Evolutionary conservation across 116 monocot genomes (phyloP), one percentile per base, ranked within the genome.

Genomic region (Iris pallida): DNA sequence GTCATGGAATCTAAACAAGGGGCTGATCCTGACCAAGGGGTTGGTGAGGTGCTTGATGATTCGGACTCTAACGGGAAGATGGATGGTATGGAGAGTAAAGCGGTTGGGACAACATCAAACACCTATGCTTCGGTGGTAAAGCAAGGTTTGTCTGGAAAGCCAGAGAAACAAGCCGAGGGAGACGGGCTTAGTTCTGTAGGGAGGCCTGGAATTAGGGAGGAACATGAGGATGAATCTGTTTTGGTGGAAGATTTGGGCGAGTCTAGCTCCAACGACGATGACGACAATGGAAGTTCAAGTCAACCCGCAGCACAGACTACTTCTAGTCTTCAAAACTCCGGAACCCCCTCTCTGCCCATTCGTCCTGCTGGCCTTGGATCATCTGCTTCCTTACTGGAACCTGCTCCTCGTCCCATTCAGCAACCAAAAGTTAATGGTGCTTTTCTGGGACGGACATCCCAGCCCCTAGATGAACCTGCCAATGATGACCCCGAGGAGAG

Each of bases 341-440:
- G 53, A 40, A 52, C 57, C 13, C 73, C 85, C 7, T 65, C 75
- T 66, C 64, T 78, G 63, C 69, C 73, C 12, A 43, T 82, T 68
- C 85, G 16, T 73, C 95, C 95, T 53, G 83, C 91, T 42, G 95
- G 95, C 15, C 95, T 95, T 42, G 95, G 95, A 44, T 74, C 90
- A 1, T 87, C 91, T 48, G 80, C 78, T 40, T 79, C 88, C 11
- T 84, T 88, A 52, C 58, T 79, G 42, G 80, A 88, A 42, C 84
- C 84, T 51, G 55, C 83, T 57, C 6, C 74, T 30, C 79, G 80
- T 15, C 56, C 82, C 17, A 3, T 74, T 70, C 85, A 81, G 61
- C 79, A 73, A 58, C 15, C 77, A 4, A 83, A 75, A 65, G 75
- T 60, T 8, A 88, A 86, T 80, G 75, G 73, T 2, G 72, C 83